These are phyloP conservation scores for Pisolithus thermaeus DNA, from an alignment of 1,284 basidiomycete genomes.

Conservation along the genomic window DNA sequence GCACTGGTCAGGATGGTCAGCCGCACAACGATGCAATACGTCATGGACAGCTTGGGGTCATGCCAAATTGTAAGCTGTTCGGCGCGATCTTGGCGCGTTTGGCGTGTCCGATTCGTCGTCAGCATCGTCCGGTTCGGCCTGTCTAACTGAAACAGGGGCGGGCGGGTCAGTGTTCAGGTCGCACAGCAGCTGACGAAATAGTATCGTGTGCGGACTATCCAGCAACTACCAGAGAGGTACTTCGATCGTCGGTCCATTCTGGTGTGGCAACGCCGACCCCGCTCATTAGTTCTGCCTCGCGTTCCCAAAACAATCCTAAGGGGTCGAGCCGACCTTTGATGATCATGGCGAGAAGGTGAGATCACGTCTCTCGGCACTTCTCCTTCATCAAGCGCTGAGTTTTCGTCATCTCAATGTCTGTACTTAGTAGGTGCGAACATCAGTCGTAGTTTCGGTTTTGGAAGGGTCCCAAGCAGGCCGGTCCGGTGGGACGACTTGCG, in stretches of 20 bases:
- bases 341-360: no score
- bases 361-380: constrained; percentile 74
- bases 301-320: constrained; percentile 36
- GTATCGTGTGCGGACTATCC: constrained; percentile 41
- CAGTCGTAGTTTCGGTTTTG: no score
- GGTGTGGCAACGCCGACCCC: not conserved
- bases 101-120: constrained; percentile 29
- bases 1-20: constrained; percentile 39
- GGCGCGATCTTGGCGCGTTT: constrained; percentile 32
- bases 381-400: constrained; percentile 67
- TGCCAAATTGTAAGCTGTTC: constrained; percentile 86
- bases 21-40: constrained; percentile 83
- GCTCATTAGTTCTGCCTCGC: not conserved
- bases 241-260: no score
- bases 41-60: constrained; percentile 66
- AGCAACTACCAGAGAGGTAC: no score
- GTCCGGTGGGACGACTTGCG: no score
- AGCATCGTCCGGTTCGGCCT: constrained; percentile 25
- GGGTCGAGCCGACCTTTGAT: constrained; percentile 57
- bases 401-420: constrained; percentile 40
- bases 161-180: no score
- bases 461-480: no score
- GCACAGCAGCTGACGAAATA: no score
- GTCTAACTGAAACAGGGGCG: constrained; percentile 33
- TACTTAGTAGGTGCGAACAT: constrained; percentile 20